phyloP scores from a whole-genome alignment of 306 rosid genomes.

The Purshia tridentata region DNA sequence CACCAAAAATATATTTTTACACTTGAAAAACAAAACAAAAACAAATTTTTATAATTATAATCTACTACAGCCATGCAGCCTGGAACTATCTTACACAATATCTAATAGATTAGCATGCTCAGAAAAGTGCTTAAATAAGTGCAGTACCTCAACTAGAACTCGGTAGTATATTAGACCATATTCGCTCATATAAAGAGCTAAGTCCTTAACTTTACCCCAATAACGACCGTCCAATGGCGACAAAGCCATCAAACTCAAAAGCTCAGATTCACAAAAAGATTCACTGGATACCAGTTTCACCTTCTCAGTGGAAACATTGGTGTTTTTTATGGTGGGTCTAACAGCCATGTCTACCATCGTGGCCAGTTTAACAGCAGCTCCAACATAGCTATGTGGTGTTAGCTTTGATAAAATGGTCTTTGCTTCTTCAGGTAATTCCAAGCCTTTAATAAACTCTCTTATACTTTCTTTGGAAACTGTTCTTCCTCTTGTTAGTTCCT shows the following conservation, averaged over 20 bases:
- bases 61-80: no score
- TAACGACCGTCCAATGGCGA: constrained; percentile 82
- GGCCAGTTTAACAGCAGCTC: constrained; percentile 79
- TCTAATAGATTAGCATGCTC: no score
- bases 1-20: no score
- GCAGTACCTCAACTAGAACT: constrained; percentile 49
- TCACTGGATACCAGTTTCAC: constrained; percentile 12
- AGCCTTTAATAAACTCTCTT: constrained; percentile 65
- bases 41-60: no score
- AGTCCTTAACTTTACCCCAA: constrained; percentile 59
- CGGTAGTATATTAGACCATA: constrained; percentile 58
- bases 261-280: constrained; percentile 31
- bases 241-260: constrained; percentile 54
- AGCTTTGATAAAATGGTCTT: constrained; percentile 57
- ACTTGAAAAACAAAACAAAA: no score
- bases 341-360: constrained; percentile 48
- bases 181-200: constrained; percentile 57
- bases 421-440: constrained; percentile 66
- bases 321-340: constrained; percentile 28
- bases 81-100: no score
- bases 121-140: no score
- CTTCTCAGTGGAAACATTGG: not conserved
- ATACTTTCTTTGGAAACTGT: constrained; percentile 70
- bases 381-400: constrained; percentile 69
- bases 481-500: constrained; percentile 79